Base-by-base conservation (phyloP, 306 rosid genomes). In the Cajanus cajan region DNA sequence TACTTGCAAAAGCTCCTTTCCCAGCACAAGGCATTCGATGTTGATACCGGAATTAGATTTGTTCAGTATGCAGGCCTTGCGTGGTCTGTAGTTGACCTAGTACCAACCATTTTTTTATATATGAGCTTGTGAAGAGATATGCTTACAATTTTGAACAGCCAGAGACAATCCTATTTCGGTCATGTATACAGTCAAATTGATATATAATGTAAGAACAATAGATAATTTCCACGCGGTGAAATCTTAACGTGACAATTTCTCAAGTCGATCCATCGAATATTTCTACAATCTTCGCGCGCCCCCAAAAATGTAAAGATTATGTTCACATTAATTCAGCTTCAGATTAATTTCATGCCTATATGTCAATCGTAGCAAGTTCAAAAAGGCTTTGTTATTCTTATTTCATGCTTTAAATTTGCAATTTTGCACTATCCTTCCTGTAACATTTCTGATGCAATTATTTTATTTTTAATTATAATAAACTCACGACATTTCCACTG, bases 71-170 rank as follows among this genome's bases (percentile, higher is more conserved):
- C 94, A 3, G 96, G 99, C 45, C 97, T 95, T 24, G 98, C 98
- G 0, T 95, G 97, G 98, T 89, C 98, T 61, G 99, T 93, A 12
- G 98, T 93, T 4, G 99, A 95, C 82, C 89, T 95, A 40, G 99
- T 95, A 52, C 98, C 99, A 7, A 77, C 94, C 4, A 80, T 96
- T 62, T 96, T 93, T 80, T 21, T 92, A 40, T 83, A 85, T 71
- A 43, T 86, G 48, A 82, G 80, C 76, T 86, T 93, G 88, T 96
- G 84, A 89, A 62, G 33, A 57, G 7, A 14, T 62, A 16, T 34
- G 41, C 74, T 21, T 3, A 13, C 8, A 45, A 45, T 21, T 78
- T 71, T 81, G 81, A 63, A 61, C 19, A 50, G 81, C 54, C 8
- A 62, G 66, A 63, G 52, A n/a, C 40, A 5, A 21, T 58, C 48